Percentiles rank a stretch among this genome's conserved stretches.
phyloP scores from a whole-genome alignment of 2,329 filamentous ascomycete genomes.

The Colletotrichum spaethianum region DNA sequence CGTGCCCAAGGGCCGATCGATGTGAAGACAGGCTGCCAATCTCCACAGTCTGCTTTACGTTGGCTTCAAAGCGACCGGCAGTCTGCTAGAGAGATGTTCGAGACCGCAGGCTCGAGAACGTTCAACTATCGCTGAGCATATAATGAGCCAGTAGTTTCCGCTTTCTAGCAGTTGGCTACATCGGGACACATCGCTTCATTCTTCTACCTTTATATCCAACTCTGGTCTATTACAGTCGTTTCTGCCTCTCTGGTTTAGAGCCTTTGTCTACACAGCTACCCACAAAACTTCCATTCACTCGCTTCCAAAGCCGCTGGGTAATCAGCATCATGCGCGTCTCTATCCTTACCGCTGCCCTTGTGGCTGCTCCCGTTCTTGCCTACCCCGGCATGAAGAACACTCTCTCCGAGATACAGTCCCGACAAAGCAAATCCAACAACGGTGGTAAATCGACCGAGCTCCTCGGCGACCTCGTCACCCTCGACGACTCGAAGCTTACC shows the following conservation, averaged over 20 bases:
- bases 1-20: background rate
- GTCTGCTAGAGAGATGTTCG: background rate
- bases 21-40: slow-evolving; percentile 15
- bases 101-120: background rate
- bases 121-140: slow-evolving; percentile 7
- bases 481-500: slow-evolving; percentile 50
- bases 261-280: background rate
- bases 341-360: slow-evolving; percentile 37
- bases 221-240: slow-evolving; percentile 16
- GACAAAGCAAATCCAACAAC: slow-evolving; percentile 21
- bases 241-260: slow-evolving; percentile 4
- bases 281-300: background rate
- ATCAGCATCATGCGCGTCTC: slow-evolving; percentile 24
- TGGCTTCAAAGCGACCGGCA: background rate
- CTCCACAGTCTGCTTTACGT: slow-evolving; percentile 23
- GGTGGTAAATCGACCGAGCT: slow-evolving; percentile 3
- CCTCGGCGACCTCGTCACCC: slow-evolving; percentile 56
- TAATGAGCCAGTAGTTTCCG: slow-evolving; percentile 17
- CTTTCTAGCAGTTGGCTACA: background rate
- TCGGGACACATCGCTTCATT: slow-evolving; percentile 9
- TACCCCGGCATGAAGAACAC: slow-evolving; percentile 41
- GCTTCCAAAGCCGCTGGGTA: slow-evolving; percentile 43
- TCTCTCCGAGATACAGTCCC: slow-evolving; percentile 40
- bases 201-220: background rate
- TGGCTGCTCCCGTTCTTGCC: slow-evolving; percentile 28